phyloP scores from a whole-genome alignment of 495 filamentous ascomycete species.

The Aspergillus coremiiformis region DNA sequence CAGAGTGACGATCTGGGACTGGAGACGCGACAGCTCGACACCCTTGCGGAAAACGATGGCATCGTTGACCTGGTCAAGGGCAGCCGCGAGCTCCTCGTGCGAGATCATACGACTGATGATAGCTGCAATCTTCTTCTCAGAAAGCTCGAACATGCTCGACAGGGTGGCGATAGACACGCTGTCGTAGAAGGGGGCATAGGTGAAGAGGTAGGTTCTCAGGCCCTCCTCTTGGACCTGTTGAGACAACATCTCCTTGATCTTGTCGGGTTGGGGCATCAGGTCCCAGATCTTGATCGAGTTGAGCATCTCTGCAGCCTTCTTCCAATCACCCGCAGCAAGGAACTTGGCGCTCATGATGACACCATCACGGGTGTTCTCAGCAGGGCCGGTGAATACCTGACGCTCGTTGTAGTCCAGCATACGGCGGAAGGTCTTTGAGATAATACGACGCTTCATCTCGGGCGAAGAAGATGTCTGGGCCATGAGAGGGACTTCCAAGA shows the following conservation, averaged over 20 bases:
- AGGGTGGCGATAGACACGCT: constrained; percentile 81
- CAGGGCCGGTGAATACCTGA: constrained; percentile 96
- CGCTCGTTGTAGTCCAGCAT: constrained; percentile 99
- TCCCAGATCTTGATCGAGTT: constrained; percentile 99
- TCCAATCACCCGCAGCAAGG: constrained; percentile 94
- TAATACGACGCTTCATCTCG: constrained; percentile 94
- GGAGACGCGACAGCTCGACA: constrained; percentile 90
- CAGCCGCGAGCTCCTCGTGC: constrained; percentile 93
- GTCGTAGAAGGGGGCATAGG: constrained; percentile 98
- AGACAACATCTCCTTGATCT: constrained; percentile 93
- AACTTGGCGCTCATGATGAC: constrained; percentile 98
- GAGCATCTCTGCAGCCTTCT: constrained; percentile 86
- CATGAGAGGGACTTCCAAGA: constrained; percentile 93
- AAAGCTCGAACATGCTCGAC: constrained; percentile 90
- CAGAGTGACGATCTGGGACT: constrained; percentile 88
- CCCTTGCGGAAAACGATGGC: constrained; percentile 99
- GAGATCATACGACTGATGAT: constrained; percentile 99
- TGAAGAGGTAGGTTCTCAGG: constrained; percentile 97
- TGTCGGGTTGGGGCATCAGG: constrained; percentile 74
- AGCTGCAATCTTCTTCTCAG: constrained; percentile 81
- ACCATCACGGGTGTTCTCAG: constrained; percentile 97
- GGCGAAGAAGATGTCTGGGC: constrained; percentile 94
- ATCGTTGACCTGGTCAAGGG: constrained; percentile 93
- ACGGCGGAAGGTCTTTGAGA: constrained; percentile 98
- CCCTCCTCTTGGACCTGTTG: constrained; percentile 98